Evolutionary conservation across 2,329 filamentous ascomycete genomes (phyloP), one percentile per base, ranked within the genome.

Genomic region (Camptophora hylomeconis): DNA sequence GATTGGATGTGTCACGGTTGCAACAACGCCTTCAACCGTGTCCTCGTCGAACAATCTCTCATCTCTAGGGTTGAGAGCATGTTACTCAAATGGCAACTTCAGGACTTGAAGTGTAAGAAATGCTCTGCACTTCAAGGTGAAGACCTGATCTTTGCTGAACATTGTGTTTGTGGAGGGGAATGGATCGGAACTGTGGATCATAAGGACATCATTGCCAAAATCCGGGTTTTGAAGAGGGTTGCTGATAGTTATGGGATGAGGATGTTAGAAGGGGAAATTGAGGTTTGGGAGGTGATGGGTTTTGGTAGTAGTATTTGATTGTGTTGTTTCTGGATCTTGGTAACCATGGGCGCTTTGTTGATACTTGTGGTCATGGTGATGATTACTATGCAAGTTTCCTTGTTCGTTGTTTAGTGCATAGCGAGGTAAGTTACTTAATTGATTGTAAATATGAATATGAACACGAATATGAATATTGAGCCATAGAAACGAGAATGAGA

Each of bases 101-200:
- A 95, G 58, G 89, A 98, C 52, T 57, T 95, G 33, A 83, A 83
- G 56, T 98, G 89, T 51, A 72, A 68, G 17, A 82, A 82, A 54
- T 44, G 53, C 22, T 46, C 58, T 3, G 30, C 32, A 13, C 55
- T 93, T 20, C 64, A 83, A 48, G 66, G 81, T 21, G 95, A 93
- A 51, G 87, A 94, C 47, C 28, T 31, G 18, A 26, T 38, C 2
- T 92, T 95, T 45, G 84, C 89, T 75, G 87, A 94, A 53, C 86
- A 95, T 54, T 98, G 92, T 56, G 79, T 76, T 7, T 98, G 89
- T 61, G 82, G 81, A 37, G 89, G 89, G 3, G 69, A 70, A 35
- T 98, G 89, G 89, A 67, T 65, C 11, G 72, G 72, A 40, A 81
- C 74, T 12, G 64, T 86, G 35, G 69, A 75, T 42, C 65, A 67